Conservation (phyloP, 371 early-diverging fungal genomes). For the Phascolomyces articulosus region DNA sequence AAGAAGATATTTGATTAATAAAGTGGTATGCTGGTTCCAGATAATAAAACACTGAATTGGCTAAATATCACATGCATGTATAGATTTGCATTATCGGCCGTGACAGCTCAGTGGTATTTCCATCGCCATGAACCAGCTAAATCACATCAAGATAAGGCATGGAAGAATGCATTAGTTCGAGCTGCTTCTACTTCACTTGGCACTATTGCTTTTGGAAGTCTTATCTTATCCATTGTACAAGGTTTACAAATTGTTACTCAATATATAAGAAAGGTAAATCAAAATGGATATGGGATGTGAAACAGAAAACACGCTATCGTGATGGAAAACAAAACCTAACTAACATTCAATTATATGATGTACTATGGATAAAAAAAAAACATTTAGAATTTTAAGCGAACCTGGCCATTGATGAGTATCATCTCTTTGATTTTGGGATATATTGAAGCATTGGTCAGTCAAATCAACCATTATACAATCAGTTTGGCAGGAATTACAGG, state of each 20-base stretch:
- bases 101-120: slow-evolving; percentile 83
- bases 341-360: neutral
- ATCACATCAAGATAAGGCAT: slow-evolving; percentile 40
- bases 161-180: slow-evolving; percentile 45
- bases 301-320: neutral
- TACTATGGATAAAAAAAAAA: neutral
- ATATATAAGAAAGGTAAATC: slow-evolving; percentile 49
- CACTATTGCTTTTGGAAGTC: slow-evolving; percentile 68
- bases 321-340: neutral
- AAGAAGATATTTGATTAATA: no score
- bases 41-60: neutral
- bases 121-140: slow-evolving; percentile 54
- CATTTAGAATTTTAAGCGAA: slow-evolving; percentile 30
- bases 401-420: slow-evolving; percentile 31
- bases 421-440: slow-evolving; percentile 26
- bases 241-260: slow-evolving; percentile 49
- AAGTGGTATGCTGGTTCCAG: no score
- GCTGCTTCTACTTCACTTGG: slow-evolving; percentile 73
- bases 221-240: slow-evolving; percentile 69
- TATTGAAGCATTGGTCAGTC: slow-evolving; percentile 57
- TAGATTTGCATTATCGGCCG: slow-evolving; percentile 67
- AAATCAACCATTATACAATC: slow-evolving; percentile 73
- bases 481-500: slow-evolving; percentile 76
- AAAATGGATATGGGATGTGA: neutral
- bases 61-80: neutral